phyloP scores from a whole-genome alignment of 331 rosid genomes.

The Pyrus hybrid region DNA sequence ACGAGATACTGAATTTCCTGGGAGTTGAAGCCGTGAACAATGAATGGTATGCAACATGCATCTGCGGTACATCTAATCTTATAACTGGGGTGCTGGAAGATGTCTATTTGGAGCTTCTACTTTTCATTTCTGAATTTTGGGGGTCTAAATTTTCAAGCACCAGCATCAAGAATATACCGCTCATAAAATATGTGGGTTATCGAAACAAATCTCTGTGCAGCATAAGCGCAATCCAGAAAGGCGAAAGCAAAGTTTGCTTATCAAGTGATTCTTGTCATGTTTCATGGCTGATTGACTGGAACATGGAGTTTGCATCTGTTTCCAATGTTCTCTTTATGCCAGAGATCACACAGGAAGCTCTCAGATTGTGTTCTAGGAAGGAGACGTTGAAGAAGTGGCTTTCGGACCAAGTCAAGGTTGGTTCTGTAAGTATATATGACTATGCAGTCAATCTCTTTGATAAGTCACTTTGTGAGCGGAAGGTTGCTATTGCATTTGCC shows the following conservation, averaged over 20 bases:
- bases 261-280: constrained; percentile 5
- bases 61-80: constrained; percentile 41
- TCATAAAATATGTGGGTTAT: constrained; percentile 36
- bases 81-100: constrained; percentile 41
- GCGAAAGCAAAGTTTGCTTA: constrained; percentile 16
- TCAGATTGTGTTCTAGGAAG: not conserved
- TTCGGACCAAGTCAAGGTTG: constrained; percentile 2
- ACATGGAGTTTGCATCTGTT: constrained; percentile 26
- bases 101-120: constrained; percentile 43
- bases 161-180: constrained; percentile 28
- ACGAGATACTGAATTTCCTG: constrained; percentile 36
- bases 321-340: constrained; percentile 40
- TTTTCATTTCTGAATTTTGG: constrained; percentile 46
- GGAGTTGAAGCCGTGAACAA: constrained; percentile 33
- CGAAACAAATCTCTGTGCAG: constrained; percentile 32
- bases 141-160: constrained; percentile 19
- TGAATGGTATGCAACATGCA: constrained; percentile 77
- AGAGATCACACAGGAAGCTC: constrained; percentile 33
- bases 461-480: not conserved
- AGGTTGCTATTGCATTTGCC: constrained; percentile 27
- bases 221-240: not conserved
- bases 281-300: constrained; percentile 62
- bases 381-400: constrained; percentile 38
- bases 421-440: not conserved
- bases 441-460: constrained; percentile 22